A percentile compares a stretch with the other conserved stretches of the same genome.
Evolutionary conservation across 2,329 filamentous ascomycete genomes (phyloP).

Genomic region (Hypoxylon sp.): DNA sequence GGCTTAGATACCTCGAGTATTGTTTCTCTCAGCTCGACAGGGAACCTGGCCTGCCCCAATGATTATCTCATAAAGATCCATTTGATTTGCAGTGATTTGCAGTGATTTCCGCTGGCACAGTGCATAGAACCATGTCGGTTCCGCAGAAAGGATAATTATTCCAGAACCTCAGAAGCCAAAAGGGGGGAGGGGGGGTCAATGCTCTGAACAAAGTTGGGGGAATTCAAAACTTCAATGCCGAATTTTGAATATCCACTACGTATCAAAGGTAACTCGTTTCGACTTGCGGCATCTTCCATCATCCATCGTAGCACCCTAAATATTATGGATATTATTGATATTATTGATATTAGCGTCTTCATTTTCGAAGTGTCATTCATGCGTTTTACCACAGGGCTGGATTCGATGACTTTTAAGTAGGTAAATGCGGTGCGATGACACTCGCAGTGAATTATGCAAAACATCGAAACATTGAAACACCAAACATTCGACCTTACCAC

Average conservation of each 20-base stretch:
- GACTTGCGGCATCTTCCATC: slow-evolving; percentile 15
- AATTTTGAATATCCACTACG: too few species aligned
- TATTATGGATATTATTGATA: too few species aligned
- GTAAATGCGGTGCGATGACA: too few species aligned
- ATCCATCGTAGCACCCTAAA: too few species aligned
- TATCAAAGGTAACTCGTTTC: slow-evolving; percentile 7
- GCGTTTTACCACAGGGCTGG: slow-evolving; percentile 2
- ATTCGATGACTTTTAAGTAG: too few species aligned
- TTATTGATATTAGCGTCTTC: not conserved
- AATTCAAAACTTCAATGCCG: slow-evolving; percentile 1
- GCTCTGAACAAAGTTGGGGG: too few species aligned
- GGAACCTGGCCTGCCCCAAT: slow-evolving; percentile 10
- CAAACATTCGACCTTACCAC: slow-evolving; percentile 13
- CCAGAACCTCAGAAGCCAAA: not conserved
- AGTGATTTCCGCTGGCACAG: too few species aligned
- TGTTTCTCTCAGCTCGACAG: slow-evolving; percentile 31
- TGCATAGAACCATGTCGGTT: slow-evolving; percentile 1
- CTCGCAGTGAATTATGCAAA: too few species aligned
- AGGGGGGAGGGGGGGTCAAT: too few species aligned
- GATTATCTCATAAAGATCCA: too few species aligned
- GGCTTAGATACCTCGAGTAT: slow-evolving; percentile 27
- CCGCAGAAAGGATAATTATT: not conserved
- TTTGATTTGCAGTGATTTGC: too few species aligned
- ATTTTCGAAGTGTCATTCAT: slow-evolving; percentile 2
- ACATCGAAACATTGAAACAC: not conserved